Conservation (phyloP, 148 eudicot genomes). For the Cornus suecica region DNA sequence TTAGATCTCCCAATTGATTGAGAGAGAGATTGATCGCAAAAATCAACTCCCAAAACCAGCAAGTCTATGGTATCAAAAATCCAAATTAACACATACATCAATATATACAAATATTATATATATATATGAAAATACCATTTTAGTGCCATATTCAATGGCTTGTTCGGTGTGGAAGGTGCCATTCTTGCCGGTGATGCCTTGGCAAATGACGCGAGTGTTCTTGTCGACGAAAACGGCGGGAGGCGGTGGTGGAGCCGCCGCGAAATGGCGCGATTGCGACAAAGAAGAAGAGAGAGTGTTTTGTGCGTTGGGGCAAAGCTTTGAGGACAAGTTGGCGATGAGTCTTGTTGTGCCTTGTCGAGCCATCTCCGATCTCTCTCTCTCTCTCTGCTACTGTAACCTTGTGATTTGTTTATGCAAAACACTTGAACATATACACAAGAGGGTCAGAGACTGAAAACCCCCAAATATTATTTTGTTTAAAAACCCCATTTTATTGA, state of each 20-base stretch:
- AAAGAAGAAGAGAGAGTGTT: not conserved
- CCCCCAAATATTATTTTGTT: no score
- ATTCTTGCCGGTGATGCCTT: constrained; percentile 91
- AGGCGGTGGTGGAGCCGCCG: constrained; percentile 56
- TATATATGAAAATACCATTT: constrained; percentile 50
- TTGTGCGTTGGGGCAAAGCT: constrained; percentile 7
- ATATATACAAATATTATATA: not conserved
- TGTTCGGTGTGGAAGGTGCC: constrained; percentile 97
- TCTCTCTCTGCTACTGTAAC: not conserved
- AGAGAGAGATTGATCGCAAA: not conserved
- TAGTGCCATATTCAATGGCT: constrained; percentile 95
- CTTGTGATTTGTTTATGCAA: no score
- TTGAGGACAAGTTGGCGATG: constrained; percentile 27
- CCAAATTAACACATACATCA: not conserved
- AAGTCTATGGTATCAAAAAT: no score
- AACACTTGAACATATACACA: no score
- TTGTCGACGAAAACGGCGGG: constrained; percentile 94
- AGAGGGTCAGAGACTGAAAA: no score
- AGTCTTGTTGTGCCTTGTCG: constrained; percentile 38
- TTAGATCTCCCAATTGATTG: no score
- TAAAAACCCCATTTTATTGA: no score
- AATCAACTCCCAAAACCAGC: not conserved
- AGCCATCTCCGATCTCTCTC: constrained; percentile 19
- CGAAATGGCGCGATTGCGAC: constrained; percentile 53
- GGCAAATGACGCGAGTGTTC: constrained; percentile 89